Evolutionary conservation across 441 rosid genomes (phyloP).

Genomic region (Pelargonium cotyledonis): DNA sequence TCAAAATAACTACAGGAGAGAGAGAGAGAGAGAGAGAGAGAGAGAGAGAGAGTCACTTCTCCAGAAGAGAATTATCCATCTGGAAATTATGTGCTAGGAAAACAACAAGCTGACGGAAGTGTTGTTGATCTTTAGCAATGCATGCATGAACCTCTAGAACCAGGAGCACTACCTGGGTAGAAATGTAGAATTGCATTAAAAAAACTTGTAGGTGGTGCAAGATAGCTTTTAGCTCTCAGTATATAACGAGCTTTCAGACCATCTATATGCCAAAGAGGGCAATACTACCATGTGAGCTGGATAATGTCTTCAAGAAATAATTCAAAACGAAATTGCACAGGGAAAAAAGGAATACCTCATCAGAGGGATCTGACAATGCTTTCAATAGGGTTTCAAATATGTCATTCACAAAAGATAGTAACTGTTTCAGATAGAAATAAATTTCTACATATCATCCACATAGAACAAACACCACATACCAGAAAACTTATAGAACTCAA

Average conservation of each 20-base stretch:
- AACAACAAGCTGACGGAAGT: constrained; percentile 94
- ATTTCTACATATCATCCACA: not conserved
- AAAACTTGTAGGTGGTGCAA: not conserved
- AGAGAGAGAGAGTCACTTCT: constrained; percentile 57
- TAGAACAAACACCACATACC: not conserved
- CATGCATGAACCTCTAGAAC: constrained; percentile 99
- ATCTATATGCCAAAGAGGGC: not conserved
- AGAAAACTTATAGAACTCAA: not conserved
- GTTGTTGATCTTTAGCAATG: constrained; percentile 85
- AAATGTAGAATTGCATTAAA: constrained; percentile 6
- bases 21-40: constrained; percentile 26
- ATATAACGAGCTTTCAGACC: not conserved
- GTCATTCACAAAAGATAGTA: constrained; percentile 65
- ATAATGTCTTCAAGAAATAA: not conserved
- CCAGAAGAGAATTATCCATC: constrained; percentile 74
- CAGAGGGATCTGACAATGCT: constrained; percentile 89
- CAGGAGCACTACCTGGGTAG: constrained; percentile 80
- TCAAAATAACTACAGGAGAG: constrained; percentile 17
- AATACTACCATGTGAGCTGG: no score
- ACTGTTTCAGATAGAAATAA: constrained; percentile 46
- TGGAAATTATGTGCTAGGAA: constrained; percentile 91
- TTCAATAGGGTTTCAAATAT: constrained; percentile 84
- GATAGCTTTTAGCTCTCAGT: not conserved
- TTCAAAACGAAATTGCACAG: constrained; percentile 4
- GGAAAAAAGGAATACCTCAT: constrained; percentile 54